Evolutionary conservation across 2,329 filamentous ascomycete genomes (phyloP).

Genomic region (Lizonia empirigonia): DNA sequence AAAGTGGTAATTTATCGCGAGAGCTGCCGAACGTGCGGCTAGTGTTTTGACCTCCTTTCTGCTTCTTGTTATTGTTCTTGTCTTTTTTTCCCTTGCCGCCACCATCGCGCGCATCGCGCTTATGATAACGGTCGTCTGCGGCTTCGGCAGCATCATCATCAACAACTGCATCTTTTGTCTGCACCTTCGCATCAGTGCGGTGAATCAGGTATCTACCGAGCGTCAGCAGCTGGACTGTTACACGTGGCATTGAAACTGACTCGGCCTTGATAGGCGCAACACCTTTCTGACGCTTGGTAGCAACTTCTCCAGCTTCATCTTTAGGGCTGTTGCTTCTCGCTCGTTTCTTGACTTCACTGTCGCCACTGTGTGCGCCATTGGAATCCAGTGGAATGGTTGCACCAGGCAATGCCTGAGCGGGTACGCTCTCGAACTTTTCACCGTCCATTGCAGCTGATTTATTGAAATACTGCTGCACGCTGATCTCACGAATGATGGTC

Average conservation of each 20-base stretch:
- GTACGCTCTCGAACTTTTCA: slow-evolving; percentile 17
- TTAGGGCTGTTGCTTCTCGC: slow-evolving; percentile 43
- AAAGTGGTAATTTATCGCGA: slow-evolving; percentile 76
- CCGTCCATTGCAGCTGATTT: slow-evolving; percentile 19
- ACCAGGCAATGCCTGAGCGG: slow-evolving; percentile 18
- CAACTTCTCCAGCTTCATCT: slow-evolving; percentile 30
- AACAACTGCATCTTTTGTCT: slow-evolving; percentile 35
- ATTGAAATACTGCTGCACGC: slow-evolving; percentile 8
- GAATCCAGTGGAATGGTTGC: slow-evolving; percentile 20
- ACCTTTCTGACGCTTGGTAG: slow-evolving; percentile 53
- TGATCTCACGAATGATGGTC: slow-evolving; percentile 7
- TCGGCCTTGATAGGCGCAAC: slow-evolving; percentile 73
- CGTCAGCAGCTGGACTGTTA: not conserved
- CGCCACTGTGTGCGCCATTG: slow-evolving; percentile 28
- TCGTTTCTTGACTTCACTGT: slow-evolving; percentile 41
- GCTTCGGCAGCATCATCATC: slow-evolving; percentile 65
- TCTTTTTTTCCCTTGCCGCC: slow-evolving; percentile 52
- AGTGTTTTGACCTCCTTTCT: slow-evolving; percentile 79
- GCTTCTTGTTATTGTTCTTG: slow-evolving; percentile 64
- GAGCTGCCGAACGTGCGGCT: slow-evolving; percentile 80
- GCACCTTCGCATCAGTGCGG: slow-evolving; percentile 32
- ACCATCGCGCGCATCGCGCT: slow-evolving; percentile 47
- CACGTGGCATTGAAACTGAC: slow-evolving; percentile 51
- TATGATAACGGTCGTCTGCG: slow-evolving; percentile 54
- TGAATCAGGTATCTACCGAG: slow-evolving; percentile 42